Evolutionary conservation across 148 eudicot genomes (phyloP).

Genomic region (Vaccinium macrocarpon): DNA sequence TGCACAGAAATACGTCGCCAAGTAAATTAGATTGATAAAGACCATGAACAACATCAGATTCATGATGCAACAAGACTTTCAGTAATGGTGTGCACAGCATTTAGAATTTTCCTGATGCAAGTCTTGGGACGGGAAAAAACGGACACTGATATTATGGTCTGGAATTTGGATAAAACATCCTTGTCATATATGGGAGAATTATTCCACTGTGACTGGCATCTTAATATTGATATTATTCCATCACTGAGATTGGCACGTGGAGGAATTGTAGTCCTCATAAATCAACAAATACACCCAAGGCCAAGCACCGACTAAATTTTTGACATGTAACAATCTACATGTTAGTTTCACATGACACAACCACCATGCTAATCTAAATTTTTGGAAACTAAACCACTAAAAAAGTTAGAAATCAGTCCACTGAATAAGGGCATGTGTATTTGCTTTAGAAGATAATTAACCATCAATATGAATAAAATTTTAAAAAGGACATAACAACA

Average conservation of each 20-base stretch:
- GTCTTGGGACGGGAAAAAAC: background rate
- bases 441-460: background rate
- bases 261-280: background rate
- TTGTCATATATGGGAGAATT: background rate
- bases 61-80: background rate
- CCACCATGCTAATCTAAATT: background rate
- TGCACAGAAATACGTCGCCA: constrained; percentile 17
- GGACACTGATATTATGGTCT: background rate
- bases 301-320: background rate
- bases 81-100: background rate
- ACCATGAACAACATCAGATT: background rate
- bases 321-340: too few species aligned
- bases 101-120: background rate
- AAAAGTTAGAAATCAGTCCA: background rate
- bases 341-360: background rate
- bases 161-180: background rate
- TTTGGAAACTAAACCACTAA: background rate
- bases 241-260: background rate
- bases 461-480: background rate
- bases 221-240: background rate
- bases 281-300: background rate
- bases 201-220: background rate
- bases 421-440: background rate
- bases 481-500: background rate
- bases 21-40: background rate